Evolutionary conservation across 495 filamentous ascomycete species (phyloP).

Genomic region (Penicillium cinerascens): DNA sequence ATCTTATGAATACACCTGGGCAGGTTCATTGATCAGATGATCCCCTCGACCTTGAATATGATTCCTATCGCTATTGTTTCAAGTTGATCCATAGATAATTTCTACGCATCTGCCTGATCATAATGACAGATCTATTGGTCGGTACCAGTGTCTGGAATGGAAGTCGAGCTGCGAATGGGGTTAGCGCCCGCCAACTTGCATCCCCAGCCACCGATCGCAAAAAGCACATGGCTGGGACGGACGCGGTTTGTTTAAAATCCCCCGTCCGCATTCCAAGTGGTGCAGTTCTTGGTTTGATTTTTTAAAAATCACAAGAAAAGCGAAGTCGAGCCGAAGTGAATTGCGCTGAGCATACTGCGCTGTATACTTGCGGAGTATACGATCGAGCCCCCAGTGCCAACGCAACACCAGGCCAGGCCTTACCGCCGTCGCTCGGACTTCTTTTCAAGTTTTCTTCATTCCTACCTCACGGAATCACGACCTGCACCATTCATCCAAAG

Average conservation of each 20-base stretch:
- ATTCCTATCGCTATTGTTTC: not conserved
- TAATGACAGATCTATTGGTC: not conserved
- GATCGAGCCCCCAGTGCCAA: not conserved
- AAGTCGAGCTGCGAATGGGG: not conserved
- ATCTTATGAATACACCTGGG: not conserved
- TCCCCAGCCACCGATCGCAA: slow-evolving; percentile 18
- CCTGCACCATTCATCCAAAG: not conserved
- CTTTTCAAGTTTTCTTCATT: not conserved
- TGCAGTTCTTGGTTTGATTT: slow-evolving; percentile 5
- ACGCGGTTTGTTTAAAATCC: slow-evolving; percentile 14
- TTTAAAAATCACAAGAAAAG: not conserved
- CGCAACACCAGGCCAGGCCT: not conserved
- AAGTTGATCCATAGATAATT: not conserved
- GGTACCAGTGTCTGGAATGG: not conserved
- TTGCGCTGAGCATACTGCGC: not conserved
- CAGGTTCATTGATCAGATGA: not conserved
- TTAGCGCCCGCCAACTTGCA: not conserved
- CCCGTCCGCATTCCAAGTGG: slow-evolving; percentile 8
- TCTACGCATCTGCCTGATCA: not conserved
- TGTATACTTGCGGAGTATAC: not conserved
- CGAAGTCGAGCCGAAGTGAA: not conserved
- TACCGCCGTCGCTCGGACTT: not conserved
- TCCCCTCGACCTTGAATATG: not conserved
- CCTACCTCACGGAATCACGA: not conserved
- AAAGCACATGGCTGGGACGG: slow-evolving; percentile 32